Conservation (phyloP, 176 grass and related monocot species). For the Aechmea fasciata region DNA sequence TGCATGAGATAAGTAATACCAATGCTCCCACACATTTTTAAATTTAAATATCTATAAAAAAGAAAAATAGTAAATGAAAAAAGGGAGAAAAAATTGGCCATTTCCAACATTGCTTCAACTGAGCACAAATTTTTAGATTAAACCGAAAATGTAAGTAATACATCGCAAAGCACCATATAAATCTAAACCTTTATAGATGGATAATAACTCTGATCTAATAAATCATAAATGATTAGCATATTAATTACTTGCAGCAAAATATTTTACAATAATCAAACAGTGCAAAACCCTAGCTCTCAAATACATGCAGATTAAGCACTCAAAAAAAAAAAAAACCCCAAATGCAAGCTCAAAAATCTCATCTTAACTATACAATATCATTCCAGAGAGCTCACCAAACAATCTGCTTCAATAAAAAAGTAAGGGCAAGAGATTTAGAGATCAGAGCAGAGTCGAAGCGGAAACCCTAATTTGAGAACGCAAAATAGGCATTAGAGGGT, state of each 20-base stretch:
- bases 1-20: too few species aligned
- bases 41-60: too few species aligned
- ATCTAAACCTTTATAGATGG: neutral
- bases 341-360: neutral
- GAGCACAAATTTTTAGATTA: too few species aligned
- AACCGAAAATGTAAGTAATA: neutral
- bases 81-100: too few species aligned
- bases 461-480: conserved; percentile 14
- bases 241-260: too few species aligned
- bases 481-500: conserved; percentile 14
- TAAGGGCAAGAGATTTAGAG: neutral
- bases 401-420: neutral
- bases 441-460: conserved; percentile 1
- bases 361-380: neutral
- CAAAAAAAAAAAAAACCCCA: neutral
- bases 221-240: neutral
- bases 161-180: neutral
- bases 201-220: neutral
- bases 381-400: conserved; percentile 2
- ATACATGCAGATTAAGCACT: neutral
- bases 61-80: too few species aligned
- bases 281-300: neutral
- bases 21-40: too few species aligned
- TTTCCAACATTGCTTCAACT: too few species aligned
- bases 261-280: neutral